Base-by-base conservation (phyloP, 768 basidiomycete genomes). In the Russula sp. region DNA sequence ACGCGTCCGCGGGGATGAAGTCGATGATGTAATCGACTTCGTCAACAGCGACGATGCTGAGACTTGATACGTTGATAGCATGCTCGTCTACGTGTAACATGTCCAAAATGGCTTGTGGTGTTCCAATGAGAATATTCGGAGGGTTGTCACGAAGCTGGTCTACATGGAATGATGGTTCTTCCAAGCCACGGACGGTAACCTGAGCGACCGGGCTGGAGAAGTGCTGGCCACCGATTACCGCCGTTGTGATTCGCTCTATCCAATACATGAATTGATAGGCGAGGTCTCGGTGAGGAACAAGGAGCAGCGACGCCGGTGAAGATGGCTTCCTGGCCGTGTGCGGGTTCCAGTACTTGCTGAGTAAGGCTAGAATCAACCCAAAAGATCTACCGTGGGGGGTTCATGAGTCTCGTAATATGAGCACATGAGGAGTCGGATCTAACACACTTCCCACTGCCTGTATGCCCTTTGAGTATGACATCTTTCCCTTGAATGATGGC, bases 381-480 rank as follows among this genome's bases (percentile, higher is more conserved):
- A 92, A 88, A 6, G 90, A 88, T 74, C 89, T 92, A 57, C 8
- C 14, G 55, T 22, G 44, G 35, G 4, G 1, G 6, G 42, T 18
- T 47, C 18, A 37, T 31, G 35, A n/a, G 57, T n/a, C 11, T 11
- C n/a, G 35, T 34, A 37, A 57, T 42, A 50, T 49, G 34, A 42
- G 14, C 35, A 39, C n/a, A 39, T 16, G 22, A 10, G 4, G 9
- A 32, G 11, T 5, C 13, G 10, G 16, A 49, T 32, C 27, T 6
- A 27, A 77, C 87, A 63, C 70, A 90, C 89, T 91, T 91, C 76
- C 89, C 90, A 50, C 84, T 83, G 5, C 90, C 89, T n/a, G 89
- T 88, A 31, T 75, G 75, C 65, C 89, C 89, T 65, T 82, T 85
- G 57, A 91, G 68, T 14, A 90, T 73, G 18, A 91, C 77, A 71